Base-by-base conservation (phyloP, 345 rosid species). In the Rhodomyrtus tomentosa region DNA sequence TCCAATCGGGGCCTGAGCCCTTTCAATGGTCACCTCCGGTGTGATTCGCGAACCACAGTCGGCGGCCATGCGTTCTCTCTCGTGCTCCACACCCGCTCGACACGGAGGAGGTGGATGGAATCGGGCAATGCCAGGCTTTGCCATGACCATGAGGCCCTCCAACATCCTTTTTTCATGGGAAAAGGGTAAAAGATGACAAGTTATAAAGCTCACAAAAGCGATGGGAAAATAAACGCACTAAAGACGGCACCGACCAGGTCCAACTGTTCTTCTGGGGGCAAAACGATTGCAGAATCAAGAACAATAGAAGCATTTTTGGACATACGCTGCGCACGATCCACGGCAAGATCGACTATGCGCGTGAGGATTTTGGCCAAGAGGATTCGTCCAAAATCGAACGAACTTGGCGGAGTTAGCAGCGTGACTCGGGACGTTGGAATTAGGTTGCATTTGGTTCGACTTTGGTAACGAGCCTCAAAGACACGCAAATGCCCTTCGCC, bases 381-480 rank as follows among this genome's bases (percentile, higher is more conserved):
- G 0, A 3, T 29, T 29, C 3, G 0, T 29, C 3, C 2, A 1
- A 16, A 18, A 1, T 32, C 6, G 6, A 32, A 62, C 5, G 9
- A 68, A 4, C 12, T 8, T 2, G 45, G 45, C 6, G 0, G 15
- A 8, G 40, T 68, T 36, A 68, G 56, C n/a, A 53, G 21, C 4
- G 25, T 8, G 4, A 53, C 25, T 53, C 10, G 25, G 55, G 25
- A 54, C 9, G 56, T 22, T 2, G 12, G n/a, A 22, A 54, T 8
- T 22, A 16, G 5, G 18, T 13, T 48, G 10, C 13, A 10, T 10
- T 48, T 10, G 13, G 13, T 48, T 48, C 13, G 50, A 10, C 50
- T 48, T 48, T 48, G 50, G 50, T 10, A 48, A 10, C 3, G 50
- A 48, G 50, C 3, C 13, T 9, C 2, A 2, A 9, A 10, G 49